Evolutionary conservation across 352 stramenopile species (phyloP), one percentile per base, ranked within the genome.

Genomic region (Globisporangium megalacanthum): DNA sequence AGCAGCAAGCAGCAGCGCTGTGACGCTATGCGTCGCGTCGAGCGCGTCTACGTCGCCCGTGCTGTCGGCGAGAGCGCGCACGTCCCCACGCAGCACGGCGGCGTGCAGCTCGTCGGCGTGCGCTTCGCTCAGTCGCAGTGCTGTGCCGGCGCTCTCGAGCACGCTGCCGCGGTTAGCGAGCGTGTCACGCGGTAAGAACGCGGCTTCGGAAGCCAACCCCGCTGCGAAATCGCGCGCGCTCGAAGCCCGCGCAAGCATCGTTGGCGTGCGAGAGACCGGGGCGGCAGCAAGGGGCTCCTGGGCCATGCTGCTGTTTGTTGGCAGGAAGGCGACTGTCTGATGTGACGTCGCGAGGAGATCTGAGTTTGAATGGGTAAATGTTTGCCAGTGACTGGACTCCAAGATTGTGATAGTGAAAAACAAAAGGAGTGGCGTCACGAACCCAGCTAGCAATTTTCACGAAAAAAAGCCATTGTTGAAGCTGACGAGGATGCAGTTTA

Each of bases 211-310:
- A 3, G 41, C 51, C 13, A 56, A 39, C 41, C 39, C 57, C 4
- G 51, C 50, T 11, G 57, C 57, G 45, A 62, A 62, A 31, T 62
- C 57, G 57, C 52, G 65, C 7, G 41, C 60, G 14, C 61, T 61
- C 35, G 46, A 62, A n/a, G 54, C 53, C 61, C 42, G 50, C 41
- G 37, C 31, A 14, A 62, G 11, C 31, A 62, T 56, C 31, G 58
- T 56, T 29, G 57, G 33, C 11, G 49, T 22, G 31, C 45, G 56
- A 14, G 44, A 8, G 42, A 15, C 42, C 15, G 42, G 6, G 35
- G 35, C 6, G 35, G 35, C 35, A 39, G 35, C 35, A 39, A 39
- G 35, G 35, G 35, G 35, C 35, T 39, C 35, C 35, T 39, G 35
- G 7, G 6, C 35, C 35, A 39, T 39, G 35, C 35, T 39, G 6